Evolutionary conservation across 345 rosid species (phyloP).

Genomic region (Populus deltoides): DNA sequence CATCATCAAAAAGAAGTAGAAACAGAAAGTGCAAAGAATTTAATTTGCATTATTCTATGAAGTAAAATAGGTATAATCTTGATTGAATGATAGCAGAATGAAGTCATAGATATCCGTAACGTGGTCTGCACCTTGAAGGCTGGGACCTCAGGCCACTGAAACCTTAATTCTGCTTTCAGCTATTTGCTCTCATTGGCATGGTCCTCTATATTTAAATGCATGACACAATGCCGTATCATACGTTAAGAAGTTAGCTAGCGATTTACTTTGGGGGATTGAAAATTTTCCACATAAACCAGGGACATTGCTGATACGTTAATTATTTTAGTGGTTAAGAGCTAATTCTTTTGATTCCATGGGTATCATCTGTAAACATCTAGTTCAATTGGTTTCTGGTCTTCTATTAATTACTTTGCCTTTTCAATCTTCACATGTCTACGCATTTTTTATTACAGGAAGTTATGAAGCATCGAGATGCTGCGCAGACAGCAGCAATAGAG

Average conservation of each 20-base stretch:
- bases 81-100: not conserved
- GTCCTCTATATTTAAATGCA: not conserved
- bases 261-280: not conserved
- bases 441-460: slow-evolving; percentile 55
- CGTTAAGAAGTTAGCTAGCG: not conserved
- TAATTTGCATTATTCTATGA: not conserved
- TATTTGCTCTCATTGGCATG: not conserved
- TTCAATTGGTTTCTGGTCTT: slow-evolving; percentile 1
- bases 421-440: slow-evolving; percentile 3
- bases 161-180: not conserved
- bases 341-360: not conserved
- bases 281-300: not conserved
- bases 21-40: not conserved
- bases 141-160: not conserved
- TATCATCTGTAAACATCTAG: not conserved
- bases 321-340: not conserved
- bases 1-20: not conserved
- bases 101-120: not conserved
- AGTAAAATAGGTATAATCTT: not conserved
- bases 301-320: not conserved
- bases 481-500: slow-evolving; percentile 78
- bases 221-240: not conserved
- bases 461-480: slow-evolving; percentile 83
- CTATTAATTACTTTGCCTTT: not conserved
- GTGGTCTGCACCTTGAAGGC: not conserved